These are phyloP conservation scores for Aspergillus olivimuriae DNA, from an alignment of 495 filamentous ascomycete species.

Conservation along the genomic window DNA sequence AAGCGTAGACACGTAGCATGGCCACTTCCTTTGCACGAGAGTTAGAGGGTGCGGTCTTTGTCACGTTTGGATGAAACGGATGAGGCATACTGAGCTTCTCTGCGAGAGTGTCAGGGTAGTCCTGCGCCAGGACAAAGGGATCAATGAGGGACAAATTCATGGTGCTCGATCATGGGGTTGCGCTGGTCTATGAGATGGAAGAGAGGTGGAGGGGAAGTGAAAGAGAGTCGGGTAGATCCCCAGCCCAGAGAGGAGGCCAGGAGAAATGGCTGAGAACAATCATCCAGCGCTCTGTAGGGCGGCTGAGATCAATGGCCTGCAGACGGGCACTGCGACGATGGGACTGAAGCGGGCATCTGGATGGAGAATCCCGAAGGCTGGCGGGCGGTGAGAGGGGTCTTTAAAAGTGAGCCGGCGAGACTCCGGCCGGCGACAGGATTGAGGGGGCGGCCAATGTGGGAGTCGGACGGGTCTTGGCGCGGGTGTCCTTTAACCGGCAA, in stretches of 20 bases:
- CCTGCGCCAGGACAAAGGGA: slow-evolving; percentile 82
- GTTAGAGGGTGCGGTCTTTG: slow-evolving; percentile 3
- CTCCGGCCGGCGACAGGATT: slow-evolving; percentile 2
- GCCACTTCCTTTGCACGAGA: slow-evolving; percentile 48
- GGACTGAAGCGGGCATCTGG: slow-evolving; percentile 8
- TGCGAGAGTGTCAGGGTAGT: slow-evolving; percentile 85
- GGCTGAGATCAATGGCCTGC: not conserved
- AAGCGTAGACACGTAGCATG: slow-evolving; percentile 74
- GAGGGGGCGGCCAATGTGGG: no score
- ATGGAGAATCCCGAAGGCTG: no score
- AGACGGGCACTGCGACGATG: slow-evolving; percentile 3
- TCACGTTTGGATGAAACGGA: not conserved
- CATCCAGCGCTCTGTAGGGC: slow-evolving; percentile 22
- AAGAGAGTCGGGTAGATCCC: slow-evolving; percentile 4
- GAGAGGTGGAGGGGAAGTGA: slow-evolving; percentile 2
- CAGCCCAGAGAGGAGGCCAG: slow-evolving; percentile 28
- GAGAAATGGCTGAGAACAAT: slow-evolving; percentile 14
- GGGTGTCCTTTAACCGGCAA: not conserved
- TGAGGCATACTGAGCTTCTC: slow-evolving; percentile 66
- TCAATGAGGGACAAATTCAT: slow-evolving; percentile 81
- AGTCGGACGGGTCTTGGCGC: no score
- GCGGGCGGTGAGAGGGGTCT: slow-evolving; percentile 14
- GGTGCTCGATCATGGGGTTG: slow-evolving; percentile 6
- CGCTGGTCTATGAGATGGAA: not conserved
- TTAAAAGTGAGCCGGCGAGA: not conserved